Evolutionary conservation across 495 filamentous ascomycete genomes (phyloP).

Genomic region (Penicillium canariense): DNA sequence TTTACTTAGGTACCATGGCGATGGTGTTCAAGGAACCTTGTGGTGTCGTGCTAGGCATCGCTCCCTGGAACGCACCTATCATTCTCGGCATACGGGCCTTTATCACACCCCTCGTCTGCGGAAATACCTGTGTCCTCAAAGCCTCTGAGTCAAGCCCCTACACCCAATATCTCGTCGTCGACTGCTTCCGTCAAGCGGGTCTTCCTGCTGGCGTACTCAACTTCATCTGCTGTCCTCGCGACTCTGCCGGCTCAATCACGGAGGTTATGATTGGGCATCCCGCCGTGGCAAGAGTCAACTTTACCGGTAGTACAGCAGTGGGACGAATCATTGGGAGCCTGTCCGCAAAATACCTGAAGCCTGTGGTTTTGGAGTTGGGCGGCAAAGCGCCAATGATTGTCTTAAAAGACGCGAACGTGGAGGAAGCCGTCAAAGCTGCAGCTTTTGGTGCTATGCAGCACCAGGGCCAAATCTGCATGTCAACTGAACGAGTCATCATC

Average conservation of each 20-base stretch:
- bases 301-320: conserved; percentile 47
- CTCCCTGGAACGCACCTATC: conserved; percentile 21
- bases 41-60: conserved; percentile 36
- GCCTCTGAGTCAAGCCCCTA: conserved; percentile 16
- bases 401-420: conserved; percentile 47
- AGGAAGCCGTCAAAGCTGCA: conserved; percentile 36
- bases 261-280: conserved; percentile 42
- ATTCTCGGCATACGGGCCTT: neutral
- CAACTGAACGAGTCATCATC: conserved; percentile 74
- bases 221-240: conserved; percentile 36
- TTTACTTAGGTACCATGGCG: too few species aligned
- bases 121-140: conserved; percentile 2
- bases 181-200: conserved; percentile 63
- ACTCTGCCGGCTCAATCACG: conserved; percentile 42
- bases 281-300: conserved; percentile 46
- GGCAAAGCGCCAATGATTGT: conserved; percentile 51
- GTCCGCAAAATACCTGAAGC: conserved; percentile 44
- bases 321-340: conserved; percentile 44
- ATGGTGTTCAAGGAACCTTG: conserved; percentile 15
- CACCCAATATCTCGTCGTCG: conserved; percentile 37
- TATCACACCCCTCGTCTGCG: neutral
- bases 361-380: conserved; percentile 51
- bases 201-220: conserved; percentile 48
- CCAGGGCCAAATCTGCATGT: conserved; percentile 77
- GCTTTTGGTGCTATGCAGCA: conserved; percentile 22